Evolutionary conservation across 208 protist species (phyloP), one percentile per base, ranked within the genome.

Genomic region (Blastocrithidia nonstop): DNA sequence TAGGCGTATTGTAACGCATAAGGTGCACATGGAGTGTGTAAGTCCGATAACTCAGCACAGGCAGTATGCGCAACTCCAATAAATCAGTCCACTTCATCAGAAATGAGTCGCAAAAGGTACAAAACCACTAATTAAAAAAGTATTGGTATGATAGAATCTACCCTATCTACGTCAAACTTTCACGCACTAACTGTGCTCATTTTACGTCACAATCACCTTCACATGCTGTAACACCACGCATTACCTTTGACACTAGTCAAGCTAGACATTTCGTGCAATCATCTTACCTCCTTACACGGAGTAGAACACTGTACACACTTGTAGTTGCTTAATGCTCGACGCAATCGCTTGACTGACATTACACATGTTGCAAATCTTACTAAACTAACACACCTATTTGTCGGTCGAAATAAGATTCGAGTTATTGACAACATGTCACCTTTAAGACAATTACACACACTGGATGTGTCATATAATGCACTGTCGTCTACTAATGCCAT

Each of bases 381-480:
- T 23, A 59, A 66, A 29, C 25, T 79, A 27, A 71, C 71, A 7
- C 82, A 88, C 42, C 50, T 92, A 26, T 92, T 92, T 41, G 66
- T 92, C 6, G 78, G 77, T 1, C 68, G 72, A 49, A 92, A 92
- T 54, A 21, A 44, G n/a, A 70, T 92, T 29, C 27, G 38, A 3
- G 24, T 66, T 1, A 60, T 88, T 0, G 69, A 81, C 22, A 75
- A 75, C 5, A 59, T 92, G 24, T 71, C 75, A 4, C 82, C 85
- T 49, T 56, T 88, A 24, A 38, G 85, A 23, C 42, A 88, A n/a
- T 65, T 91, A 4, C 71, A 92, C 45, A 92, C 82, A n/a, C 69
- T 92, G 27, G 82, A 92, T 42, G 45, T 92, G 21, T 67, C 69
- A 4, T 67, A 74, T 48, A 92, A 92, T 47, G 37, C 50, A 24